Evolutionary conservation across 2,329 filamentous ascomycete species (phyloP), one percentile per base, ranked within the genome.

Genomic region (Gnomoniopsis smithogilvyi): DNA sequence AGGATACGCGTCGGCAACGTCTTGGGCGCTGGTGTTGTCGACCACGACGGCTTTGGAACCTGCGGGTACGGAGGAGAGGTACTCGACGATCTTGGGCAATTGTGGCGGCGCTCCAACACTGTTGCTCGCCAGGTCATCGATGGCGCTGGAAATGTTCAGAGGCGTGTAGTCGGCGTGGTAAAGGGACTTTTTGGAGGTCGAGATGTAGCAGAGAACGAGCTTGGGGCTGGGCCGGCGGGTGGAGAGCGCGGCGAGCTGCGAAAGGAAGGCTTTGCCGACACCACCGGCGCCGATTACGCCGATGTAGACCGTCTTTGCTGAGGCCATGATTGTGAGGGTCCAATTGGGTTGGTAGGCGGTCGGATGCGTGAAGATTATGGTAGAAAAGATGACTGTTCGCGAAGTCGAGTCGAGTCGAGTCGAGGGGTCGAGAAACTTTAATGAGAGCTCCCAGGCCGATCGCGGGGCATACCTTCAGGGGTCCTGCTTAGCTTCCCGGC

Each of bases 21-120:
- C 87, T 67, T 94, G 89, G 66, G 91, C 93, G 75, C 91, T 96
- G 54, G 95, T 99, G 79, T 98, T 98, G 82, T 99, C 95, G 65
- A 99, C 88, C 33, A 99, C 80, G 48, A 99, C 81, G 47, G 89
- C 87, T 71, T 90, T 91, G 62, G 86, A 85, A 3, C 60, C 60
- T 19, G 50, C 19, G 2, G 92, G 92, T 1, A 92, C 90, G 47
- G 84, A 83, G 60, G 87, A 83, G 49, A 99, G 87, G 75, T 91
- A 96, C 36, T 89, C 85, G 64, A 88, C 84, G 43, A 96, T 83
- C 67, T 94, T 83, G 47, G 88, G 73, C 49, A 92, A 80, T 41
- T 84, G 76, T 19, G 91, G 83, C 11, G 91, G 83, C 2, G 87
- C 77, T 30, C 59, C 55, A 38, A 56, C 52, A 56, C 59, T 56